Percentiles rank a stretch among this genome's conserved stretches.
These are phyloP conservation scores for Balamuthia mandrillaris DNA, from an alignment of 208 protist species.

Conservation along the genomic window DNA sequence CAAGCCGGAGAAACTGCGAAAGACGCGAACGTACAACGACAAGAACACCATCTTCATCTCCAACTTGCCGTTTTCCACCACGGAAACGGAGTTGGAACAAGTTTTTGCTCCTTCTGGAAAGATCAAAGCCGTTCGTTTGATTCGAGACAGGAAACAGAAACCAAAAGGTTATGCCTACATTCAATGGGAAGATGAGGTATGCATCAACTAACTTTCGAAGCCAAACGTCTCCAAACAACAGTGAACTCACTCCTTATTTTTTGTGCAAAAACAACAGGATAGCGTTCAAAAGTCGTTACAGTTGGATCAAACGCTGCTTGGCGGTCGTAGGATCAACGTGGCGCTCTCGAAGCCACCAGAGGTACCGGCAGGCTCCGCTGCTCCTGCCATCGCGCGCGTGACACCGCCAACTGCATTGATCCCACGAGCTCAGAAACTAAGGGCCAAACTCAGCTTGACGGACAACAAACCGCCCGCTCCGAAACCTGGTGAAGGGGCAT, in stretches of 20 bases:
- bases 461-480: too few relatives aligned
- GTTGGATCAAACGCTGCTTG: neutral
- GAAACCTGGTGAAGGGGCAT: too few relatives aligned
- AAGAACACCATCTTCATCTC: neutral
- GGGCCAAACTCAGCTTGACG: too few relatives aligned
- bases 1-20: neutral
- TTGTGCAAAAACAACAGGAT: neutral
- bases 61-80: neutral
- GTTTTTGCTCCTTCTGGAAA: neutral
- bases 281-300: neutral
- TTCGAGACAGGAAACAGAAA: neutral
- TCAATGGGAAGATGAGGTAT: too few relatives aligned
- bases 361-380: neutral
- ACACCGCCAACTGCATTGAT: too few relatives aligned
- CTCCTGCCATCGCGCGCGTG: neutral
- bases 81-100: neutral
- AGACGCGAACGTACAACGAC: neutral
- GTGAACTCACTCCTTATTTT: too few relatives aligned
- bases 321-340: neutral
- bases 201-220: too few relatives aligned
- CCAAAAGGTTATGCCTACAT: constrained; percentile 19
- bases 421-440: too few relatives aligned
- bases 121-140: neutral
- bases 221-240: too few relatives aligned
- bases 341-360: neutral